A percentile compares a stretch with the other conserved stretches of the same genome.
Conservation (phyloP, 331 rosid genomes). For the Cydonia oblonga region DNA sequence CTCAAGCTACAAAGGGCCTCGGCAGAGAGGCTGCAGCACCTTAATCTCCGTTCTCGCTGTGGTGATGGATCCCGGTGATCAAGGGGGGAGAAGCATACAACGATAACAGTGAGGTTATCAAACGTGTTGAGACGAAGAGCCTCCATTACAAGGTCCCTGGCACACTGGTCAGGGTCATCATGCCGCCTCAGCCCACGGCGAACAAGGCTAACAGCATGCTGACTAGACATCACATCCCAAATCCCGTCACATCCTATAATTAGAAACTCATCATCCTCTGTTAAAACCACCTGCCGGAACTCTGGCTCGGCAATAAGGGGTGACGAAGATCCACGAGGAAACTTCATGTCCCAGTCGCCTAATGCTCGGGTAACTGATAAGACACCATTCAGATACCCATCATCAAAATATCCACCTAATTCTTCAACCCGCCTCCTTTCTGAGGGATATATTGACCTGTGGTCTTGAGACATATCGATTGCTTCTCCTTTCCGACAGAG, state of each 20-base stretch:
- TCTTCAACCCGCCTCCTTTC: conserved; percentile 70
- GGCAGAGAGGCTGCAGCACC: conserved; percentile 80
- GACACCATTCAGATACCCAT: conserved; percentile 81
- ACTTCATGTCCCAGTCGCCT: conserved; percentile 98
- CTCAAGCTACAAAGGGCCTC: conserved; percentile 85
- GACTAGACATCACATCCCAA: conserved; percentile 93
- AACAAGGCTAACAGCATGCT: conserved; percentile 70
- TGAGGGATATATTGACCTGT: conserved; percentile 55
- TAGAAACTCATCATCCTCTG: conserved; percentile 90
- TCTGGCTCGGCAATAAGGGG: conserved; percentile 92
- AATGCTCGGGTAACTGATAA: conserved; percentile 78
- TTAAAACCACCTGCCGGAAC: conserved; percentile 48
- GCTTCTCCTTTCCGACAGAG: conserved; percentile 89
- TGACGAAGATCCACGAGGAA: conserved; percentile 59
- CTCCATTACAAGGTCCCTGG: conserved; percentile 77
- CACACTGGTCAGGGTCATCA: conserved; percentile 66
- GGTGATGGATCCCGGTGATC: conserved; percentile 42
- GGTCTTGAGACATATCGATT: conserved; percentile 89
- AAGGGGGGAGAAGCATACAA: conserved; percentile 56
- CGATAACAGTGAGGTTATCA: conserved; percentile 76
- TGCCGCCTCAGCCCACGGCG: conserved; percentile 68
- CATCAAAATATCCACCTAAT: conserved; percentile 67
- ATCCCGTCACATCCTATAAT: conserved; percentile 93
- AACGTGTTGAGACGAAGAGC: conserved; percentile 62
- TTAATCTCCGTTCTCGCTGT: conserved; percentile 38